These are phyloP conservation scores for Hanseniaspora singularis DNA, from an alignment of 805 yeast genomes.

Conservation along the genomic window DNA sequence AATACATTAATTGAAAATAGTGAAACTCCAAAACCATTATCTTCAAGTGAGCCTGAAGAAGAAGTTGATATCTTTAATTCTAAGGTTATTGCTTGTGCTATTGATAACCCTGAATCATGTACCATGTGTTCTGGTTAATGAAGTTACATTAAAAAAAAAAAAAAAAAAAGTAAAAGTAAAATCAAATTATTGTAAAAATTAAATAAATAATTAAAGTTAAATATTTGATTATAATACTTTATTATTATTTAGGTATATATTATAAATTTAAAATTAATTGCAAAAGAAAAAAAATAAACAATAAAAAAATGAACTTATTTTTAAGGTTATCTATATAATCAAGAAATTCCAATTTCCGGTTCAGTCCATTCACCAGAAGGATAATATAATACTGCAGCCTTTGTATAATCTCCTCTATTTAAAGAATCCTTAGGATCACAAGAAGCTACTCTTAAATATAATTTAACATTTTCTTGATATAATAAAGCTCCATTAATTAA, in stretches of 20 bases:
- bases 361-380: constrained; percentile 45
- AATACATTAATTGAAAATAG: constrained; percentile 14
- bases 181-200: background rate
- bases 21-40: too few species aligned
- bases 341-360: constrained; percentile 45
- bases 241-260: too few species aligned
- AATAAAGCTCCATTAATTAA: constrained; percentile 29
- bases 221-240: background rate
- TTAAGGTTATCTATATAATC: too few species aligned
- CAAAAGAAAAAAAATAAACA: too few species aligned
- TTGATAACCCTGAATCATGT: constrained; percentile 93
- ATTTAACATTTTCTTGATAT: constrained; percentile 22
- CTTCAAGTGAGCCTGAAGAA: constrained; percentile 32
- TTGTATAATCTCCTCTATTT: constrained; percentile 49
- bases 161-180: background rate
- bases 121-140: constrained; percentile 94
- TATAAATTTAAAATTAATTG: too few species aligned
- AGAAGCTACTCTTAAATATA: constrained; percentile 49
- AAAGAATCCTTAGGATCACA: constrained; percentile 33
- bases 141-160: background rate
- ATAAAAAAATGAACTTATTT: background rate
- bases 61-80: constrained; percentile 77
- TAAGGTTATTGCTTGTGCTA: constrained; percentile 91
- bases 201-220: background rate
- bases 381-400: constrained; percentile 48